Base-by-base conservation (phyloP, 2,329 filamentous ascomycete species). In the Tothia fuscella region DNA sequence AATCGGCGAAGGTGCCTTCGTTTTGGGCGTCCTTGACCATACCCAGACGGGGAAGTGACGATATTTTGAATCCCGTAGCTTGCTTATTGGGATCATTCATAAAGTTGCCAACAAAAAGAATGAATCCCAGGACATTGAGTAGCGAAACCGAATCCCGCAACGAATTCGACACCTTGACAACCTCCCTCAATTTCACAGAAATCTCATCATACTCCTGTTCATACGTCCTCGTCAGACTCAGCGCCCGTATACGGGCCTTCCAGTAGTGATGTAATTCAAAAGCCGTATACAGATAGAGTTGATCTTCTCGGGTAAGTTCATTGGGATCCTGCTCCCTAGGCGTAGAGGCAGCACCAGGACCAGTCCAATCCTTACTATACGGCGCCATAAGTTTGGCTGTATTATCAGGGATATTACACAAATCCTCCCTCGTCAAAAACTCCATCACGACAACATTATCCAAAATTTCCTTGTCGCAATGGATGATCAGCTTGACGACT, bases 21-120 rank as follows among this genome's bases (percentile, higher is more conserved):
- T 98, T 98, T 72, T 95, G 95, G 67, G 94, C 87, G 57, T 98
- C 91, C 66, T 98, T 98, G 56, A 96, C 85, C 88, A 98, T 96
- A 47, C 82, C 88, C 42, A 98, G 69, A 42, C 91, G 79, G 21
- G 85, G 84, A 37, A 98, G 78, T 5, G 91, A 95, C 56, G 87
- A 91, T 12, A 98, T 76, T 68, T 98, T 98, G 79, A 98, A 98
- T 48, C 91, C 91, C 44, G 82, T 84, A 3, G 91, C 91, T 64
- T 96, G 91, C 67, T 98, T 98, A 66, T 95, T 96, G 42, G 88
- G 82, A 58, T 96, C 91, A 68, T 98, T 98, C 91, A 98, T 98
- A 71, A 94, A 98, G 63, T 98, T 98, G 61, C 91, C 91, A 56
- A 98, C 94, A 60, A 95, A 89, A 53, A 98, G 69, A 61, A 98